Base-by-base conservation (phyloP, 2,329 filamentous ascomycete species). In the Epichloe brachyelytri region DNA sequence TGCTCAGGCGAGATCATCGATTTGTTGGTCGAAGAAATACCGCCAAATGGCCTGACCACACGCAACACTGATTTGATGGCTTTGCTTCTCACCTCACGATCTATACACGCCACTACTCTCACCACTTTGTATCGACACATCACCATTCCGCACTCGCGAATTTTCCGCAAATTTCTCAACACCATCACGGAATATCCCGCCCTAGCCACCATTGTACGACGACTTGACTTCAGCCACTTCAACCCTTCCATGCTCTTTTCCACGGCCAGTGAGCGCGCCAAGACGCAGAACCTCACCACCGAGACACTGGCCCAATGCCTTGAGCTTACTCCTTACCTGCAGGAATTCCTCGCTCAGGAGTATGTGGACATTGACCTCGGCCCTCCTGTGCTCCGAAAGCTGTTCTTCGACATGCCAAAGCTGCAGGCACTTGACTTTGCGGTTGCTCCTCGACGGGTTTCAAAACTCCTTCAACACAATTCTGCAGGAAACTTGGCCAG, bases 211-310 rank as follows among this genome's bases (percentile, higher is more conserved):
- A 80, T 90, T 59, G 85, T 91, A 43, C 81, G 85, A 52, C 83
- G 87, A 48, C 71, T 91, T 44, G 87, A 93, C 68, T 90, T 93
- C 61, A 89, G 85, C 55, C 86, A 90, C 71, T 90, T 90, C 68
- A 90, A 88, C 64, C 86, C 86, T 20, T 81, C 85, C 50, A 84
- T 85, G 51, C 74, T 88, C 56, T 88, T 89, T 62, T 78, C 79
- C 54, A 88, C 84, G 15, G 83, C 82, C 57, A 80, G 82, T 64
- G 84, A 88, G 75, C 83, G 87, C 53, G 76, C 78, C 20, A 78
- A 85, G 65, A 86, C 86, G 52, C 80, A 80, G 62, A 89, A 90
- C 67, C 67, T 93, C 59, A 91, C 86, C 19, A 74, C 83, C 14
- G 78, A 80, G 62, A 91, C 86, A 5, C 73, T 93, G 46, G 69